Base-by-base conservation (phyloP, 1,284 basidiomycete genomes). In the Fomitopsis schrenkii region DNA sequence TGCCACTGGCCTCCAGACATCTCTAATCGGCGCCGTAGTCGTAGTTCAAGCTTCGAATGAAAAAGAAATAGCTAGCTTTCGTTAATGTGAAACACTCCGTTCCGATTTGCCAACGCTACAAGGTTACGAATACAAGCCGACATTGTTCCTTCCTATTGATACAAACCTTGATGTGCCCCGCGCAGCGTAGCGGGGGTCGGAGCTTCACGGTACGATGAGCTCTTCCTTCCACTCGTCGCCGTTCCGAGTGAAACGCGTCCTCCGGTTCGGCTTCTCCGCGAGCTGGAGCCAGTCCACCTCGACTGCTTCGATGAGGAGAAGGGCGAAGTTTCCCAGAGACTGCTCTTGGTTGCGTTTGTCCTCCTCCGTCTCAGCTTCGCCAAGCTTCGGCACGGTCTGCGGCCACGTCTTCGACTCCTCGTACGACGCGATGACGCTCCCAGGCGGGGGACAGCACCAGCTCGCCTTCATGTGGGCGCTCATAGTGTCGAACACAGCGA, bases 201-300 rank as follows among this genome's bases (percentile, higher is more conserved):
- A 14, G 10, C 26, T 48, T 79, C 71, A 90, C 5, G 88, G 87
- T 14, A 86, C 85, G 9, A 88, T 60, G 44, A 78, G 75, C 62
- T 81, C 77, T 67, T 85, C 85, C 56, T 74, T 72, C 83, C 88
- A 90, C 44, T 69, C 70, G 5, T 69, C 67, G 0, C 65, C 73
- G 30, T 70, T 73, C 67, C 76, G 75, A 59, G 71, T 77, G 64
- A 85, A 90, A 58, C 71, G 72, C 33, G 82, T 85, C 66, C 90
- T 76, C 63, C 78, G 77, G 66, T 89, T 81, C 19, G 86, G 87
- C 19, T 74, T 62, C 10, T 79, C 75, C 0, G 74, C 80, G 54
- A 91, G 68, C 68, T 88, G 86, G 5, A 84, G 68, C 73, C 83
- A 83, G 69, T 91, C 89, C 45, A 90, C 83, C 60, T 83, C 79